Evolutionary conservation across 169 alveolate genomes (phyloP).

Genomic region (Condylostoma magnum): DNA sequence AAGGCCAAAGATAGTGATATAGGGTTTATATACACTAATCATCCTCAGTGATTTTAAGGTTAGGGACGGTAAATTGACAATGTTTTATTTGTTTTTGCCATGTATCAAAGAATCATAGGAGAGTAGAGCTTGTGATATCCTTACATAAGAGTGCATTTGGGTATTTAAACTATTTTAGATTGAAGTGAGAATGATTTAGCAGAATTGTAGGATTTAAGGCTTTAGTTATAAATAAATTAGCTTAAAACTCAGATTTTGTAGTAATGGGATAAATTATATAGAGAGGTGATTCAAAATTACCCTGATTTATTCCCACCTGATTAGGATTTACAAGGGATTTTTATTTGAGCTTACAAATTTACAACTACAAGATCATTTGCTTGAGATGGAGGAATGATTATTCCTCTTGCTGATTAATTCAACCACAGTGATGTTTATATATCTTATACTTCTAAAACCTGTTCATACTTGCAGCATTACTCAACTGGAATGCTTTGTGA

Average conservation of each 20-base stretch:
- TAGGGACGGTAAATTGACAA: background rate
- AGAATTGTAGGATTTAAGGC: constrained; percentile 18
- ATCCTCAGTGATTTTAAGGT: background rate
- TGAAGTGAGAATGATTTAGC: constrained; percentile 31
- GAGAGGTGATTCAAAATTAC: background rate
- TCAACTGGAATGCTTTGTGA: background rate
- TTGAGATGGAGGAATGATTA: constrained; percentile 17
- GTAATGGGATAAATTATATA: too few species aligned
- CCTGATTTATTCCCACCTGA: constrained; percentile 25
- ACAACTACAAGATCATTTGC: constrained; percentile 11
- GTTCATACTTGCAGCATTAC: background rate
- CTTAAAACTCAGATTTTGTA: background rate
- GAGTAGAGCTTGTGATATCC: constrained; percentile 42
- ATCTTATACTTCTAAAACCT: background rate
- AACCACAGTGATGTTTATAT: constrained; percentile 29
- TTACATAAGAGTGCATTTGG: constrained; percentile 37
- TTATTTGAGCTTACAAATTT: constrained; percentile 27
- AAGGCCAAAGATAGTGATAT: background rate
- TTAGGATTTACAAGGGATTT: background rate
- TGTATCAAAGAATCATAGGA: constrained; percentile 39
- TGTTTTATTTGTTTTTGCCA: constrained; percentile 20
- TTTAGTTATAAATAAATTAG: background rate
- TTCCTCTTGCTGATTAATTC: constrained; percentile 28
- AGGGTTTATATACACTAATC: background rate
- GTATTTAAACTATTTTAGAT: constrained; percentile 22